Evolutionary conservation across 495 filamentous ascomycete genomes (phyloP).

Genomic region (Lasiosphaeria ovina): DNA sequence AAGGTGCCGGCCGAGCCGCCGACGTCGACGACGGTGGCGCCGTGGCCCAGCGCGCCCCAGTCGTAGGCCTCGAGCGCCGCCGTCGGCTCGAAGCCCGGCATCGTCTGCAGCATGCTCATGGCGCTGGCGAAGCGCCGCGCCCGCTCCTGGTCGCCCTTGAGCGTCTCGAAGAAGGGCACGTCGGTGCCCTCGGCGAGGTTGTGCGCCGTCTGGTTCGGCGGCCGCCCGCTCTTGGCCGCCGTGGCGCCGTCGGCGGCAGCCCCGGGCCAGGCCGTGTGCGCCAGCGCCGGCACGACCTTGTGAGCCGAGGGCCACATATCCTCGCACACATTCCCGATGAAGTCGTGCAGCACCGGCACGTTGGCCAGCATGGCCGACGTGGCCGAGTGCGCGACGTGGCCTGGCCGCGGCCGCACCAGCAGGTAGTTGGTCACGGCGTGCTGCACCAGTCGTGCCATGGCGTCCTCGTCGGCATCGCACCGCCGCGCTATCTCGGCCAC

Average conservation of each 20-base stretch:
- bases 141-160: slow-evolving; percentile 28
- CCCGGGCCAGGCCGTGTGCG: slow-evolving; percentile 12
- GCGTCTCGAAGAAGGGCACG: slow-evolving; percentile 27
- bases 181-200: slow-evolving; percentile 30
- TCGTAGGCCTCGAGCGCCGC: slow-evolving; percentile 34
- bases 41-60: slow-evolving; percentile 24
- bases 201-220: slow-evolving; percentile 29
- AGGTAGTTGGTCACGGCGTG: slow-evolving; percentile 45
- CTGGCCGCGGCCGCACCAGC: slow-evolving; percentile 42
- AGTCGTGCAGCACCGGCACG: slow-evolving; percentile 27
- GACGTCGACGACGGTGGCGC: slow-evolving; percentile 40
- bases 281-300: slow-evolving; percentile 22
- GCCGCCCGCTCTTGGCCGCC: slow-evolving; percentile 24
- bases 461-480: slow-evolving; percentile 18
- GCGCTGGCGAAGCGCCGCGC: slow-evolving; percentile 36
- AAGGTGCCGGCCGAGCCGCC: slow-evolving; percentile 46
- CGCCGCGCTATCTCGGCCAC: slow-evolving; percentile 28
- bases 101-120: slow-evolving; percentile 32
- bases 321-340: slow-evolving; percentile 34
- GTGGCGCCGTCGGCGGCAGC: background rate
- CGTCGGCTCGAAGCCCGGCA: slow-evolving; percentile 30
- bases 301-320: slow-evolving; percentile 38
- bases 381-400: slow-evolving; percentile 43
- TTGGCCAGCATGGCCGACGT: slow-evolving; percentile 34
- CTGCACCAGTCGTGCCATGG: slow-evolving; percentile 38